These are phyloP conservation scores for Globisporangium lucens DNA, from an alignment of 352 stramenopile genomes.

Conservation along the genomic window DNA sequence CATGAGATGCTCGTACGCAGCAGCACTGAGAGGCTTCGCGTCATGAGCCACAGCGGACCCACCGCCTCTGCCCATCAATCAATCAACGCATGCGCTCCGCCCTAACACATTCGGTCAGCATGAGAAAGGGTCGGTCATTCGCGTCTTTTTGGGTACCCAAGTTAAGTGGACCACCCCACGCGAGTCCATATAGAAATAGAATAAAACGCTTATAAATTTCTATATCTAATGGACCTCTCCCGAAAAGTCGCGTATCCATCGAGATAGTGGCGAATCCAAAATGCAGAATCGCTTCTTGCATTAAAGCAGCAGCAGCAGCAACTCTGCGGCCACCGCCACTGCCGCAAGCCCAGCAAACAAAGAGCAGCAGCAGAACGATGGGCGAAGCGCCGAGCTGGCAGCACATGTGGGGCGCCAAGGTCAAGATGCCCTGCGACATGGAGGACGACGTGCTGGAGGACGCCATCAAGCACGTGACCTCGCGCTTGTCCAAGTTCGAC, in stretches of 20 bases:
- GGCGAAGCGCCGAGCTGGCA: conserved; percentile 79
- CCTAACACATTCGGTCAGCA: not conserved
- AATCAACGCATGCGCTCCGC: not conserved
- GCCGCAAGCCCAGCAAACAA: not conserved
- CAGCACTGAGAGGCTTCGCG: not conserved
- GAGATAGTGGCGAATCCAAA: not conserved
- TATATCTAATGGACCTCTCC: not conserved
- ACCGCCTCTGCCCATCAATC: conserved; percentile 9
- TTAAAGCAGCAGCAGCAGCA: not conserved
- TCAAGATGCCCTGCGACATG: conserved; percentile 89
- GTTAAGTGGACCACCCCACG: conserved; percentile 1
- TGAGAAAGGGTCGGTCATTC: not conserved
- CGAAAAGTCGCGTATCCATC: conserved; percentile 12
- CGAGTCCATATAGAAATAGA: conserved; percentile 8
- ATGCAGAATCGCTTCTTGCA: not conserved
- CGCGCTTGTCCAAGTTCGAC: conserved; percentile 56
- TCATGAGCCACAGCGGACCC: not conserved
- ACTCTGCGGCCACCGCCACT: not conserved
- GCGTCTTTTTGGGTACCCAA: conserved; percentile 8
- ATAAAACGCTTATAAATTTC: not conserved
- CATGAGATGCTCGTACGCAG: conserved; percentile 12
- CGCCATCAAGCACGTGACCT: conserved; percentile 74
- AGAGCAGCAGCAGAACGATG: conserved; percentile 29
- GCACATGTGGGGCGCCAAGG: conserved; percentile 85
- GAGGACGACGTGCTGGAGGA: conserved; percentile 87